Conservation (phyloP, 768 basidiomycete species). For the Filobasidium wieringae region DNA sequence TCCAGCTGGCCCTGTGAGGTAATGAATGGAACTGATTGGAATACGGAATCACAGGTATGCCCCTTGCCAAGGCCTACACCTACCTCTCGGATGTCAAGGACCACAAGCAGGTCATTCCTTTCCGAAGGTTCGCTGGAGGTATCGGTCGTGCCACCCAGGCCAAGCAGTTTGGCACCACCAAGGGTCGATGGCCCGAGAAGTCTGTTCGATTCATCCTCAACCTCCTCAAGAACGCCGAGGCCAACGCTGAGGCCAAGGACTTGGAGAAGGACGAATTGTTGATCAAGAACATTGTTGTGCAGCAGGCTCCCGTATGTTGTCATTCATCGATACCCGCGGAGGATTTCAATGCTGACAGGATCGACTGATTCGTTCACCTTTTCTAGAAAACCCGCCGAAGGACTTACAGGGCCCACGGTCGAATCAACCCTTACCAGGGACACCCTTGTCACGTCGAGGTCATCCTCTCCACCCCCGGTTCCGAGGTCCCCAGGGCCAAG, state of each 20-base stretch:
- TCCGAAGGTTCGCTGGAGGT: constrained; percentile 88
- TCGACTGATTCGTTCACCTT: background rate
- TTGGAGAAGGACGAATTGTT: constrained; percentile 79
- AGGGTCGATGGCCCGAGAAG: constrained; percentile 99
- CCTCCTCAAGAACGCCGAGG: constrained; percentile 95
- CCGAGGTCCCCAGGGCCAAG: constrained; percentile 82
- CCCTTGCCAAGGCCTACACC: constrained; percentile 83
- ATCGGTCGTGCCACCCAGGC: constrained; percentile 90
- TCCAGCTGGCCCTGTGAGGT: no score
- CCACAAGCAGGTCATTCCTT: constrained; percentile 93
- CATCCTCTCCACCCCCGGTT: constrained; percentile 66
- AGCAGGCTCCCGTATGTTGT: constrained; percentile 84
- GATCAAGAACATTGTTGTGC: constrained; percentile 95
- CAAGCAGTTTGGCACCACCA: constrained; percentile 90
- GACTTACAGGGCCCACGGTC: constrained; percentile 65
- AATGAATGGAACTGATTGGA: no score
- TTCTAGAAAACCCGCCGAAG: constrained; percentile 90
- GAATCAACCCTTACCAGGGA: constrained; percentile 89
- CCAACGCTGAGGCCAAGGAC: constrained; percentile 92
- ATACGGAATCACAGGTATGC: constrained; percentile 56
- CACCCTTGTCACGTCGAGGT: constrained; percentile 89
- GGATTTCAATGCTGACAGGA: background rate
- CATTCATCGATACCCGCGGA: background rate
- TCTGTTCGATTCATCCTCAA: constrained; percentile 88
- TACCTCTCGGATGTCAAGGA: constrained; percentile 90